phyloP scores from a whole-genome alignment of 805 yeast genomes.

The Torulaspora indica region DNA sequence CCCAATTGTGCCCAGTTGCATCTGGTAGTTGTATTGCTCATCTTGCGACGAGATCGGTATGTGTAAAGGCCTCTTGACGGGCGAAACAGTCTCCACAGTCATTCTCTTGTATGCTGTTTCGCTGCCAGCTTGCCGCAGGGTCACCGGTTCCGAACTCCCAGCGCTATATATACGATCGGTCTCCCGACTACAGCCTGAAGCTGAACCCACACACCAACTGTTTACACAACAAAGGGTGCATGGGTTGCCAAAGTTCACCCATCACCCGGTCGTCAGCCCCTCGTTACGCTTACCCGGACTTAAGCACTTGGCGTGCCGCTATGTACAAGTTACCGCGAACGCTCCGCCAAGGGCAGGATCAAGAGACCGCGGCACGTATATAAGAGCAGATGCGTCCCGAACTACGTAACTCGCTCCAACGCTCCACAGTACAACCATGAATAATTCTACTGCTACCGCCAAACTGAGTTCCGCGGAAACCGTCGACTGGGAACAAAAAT shows the following conservation, averaged over 20 bases:
- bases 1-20: constrained; percentile 51
- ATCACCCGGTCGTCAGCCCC: no score
- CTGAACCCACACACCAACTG: constrained; percentile 8
- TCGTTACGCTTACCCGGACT: no score
- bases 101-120: neutral
- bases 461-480: constrained; percentile 59
- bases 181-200: no score
- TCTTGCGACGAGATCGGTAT: constrained; percentile 24
- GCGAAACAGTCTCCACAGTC: constrained; percentile 21
- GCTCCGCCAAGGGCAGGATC: constrained; percentile 10
- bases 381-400: constrained; percentile 2
- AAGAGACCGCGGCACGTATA: constrained; percentile 8
- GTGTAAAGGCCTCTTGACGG: constrained; percentile 36
- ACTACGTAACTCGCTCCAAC: no score
- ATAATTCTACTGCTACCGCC: constrained; percentile 33
- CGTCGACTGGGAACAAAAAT: constrained; percentile 61
- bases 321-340: constrained; percentile 14
- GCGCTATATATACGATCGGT: neutral
- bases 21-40: constrained; percentile 30
- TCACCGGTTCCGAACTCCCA: neutral
- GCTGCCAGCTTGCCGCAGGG: neutral
- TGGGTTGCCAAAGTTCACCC: no score
- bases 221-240: constrained; percentile 15
- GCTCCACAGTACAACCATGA: neutral
- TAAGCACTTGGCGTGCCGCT: constrained; percentile 5